phyloP scores from a whole-genome alignment of 345 rosid species.

The Sonneratia alba region DNA sequence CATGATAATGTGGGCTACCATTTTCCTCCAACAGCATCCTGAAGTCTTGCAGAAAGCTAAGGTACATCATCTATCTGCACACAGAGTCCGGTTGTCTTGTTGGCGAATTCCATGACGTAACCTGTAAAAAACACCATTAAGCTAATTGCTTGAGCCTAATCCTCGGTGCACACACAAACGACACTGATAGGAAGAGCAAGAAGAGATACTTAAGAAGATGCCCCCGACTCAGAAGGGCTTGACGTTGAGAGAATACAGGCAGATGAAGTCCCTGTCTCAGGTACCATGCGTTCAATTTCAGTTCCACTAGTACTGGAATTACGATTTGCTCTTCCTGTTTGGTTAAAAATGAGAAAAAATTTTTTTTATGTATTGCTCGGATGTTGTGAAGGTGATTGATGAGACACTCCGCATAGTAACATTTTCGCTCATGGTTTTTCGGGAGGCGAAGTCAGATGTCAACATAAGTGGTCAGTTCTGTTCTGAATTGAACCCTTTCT shows the following conservation, averaged over 20 bases:
- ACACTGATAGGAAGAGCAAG: conserved; percentile 53
- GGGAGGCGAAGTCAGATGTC: conserved; percentile 61
- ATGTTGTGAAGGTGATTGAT: conserved; percentile 50
- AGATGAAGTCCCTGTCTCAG: conserved; percentile 65
- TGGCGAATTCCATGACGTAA: not conserved
- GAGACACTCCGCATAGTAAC: conserved; percentile 72
- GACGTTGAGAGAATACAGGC: conserved; percentile 59
- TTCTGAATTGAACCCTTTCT: not conserved
- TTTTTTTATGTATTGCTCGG: not conserved
- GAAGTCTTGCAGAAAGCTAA: conserved; percentile 50
- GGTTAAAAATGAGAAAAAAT: not conserved
- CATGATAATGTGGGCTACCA: conserved; percentile 66
- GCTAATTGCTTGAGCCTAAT: not conserved
- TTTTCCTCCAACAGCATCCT: conserved; percentile 64
- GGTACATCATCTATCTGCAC: conserved; percentile 17
- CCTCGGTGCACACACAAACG: not conserved
- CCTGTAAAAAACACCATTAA: not conserved
- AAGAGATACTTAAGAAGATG: conserved; percentile 35
- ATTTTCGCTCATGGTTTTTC: conserved; percentile 60
- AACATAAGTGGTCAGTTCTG: conserved; percentile 37
- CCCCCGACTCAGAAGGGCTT: conserved; percentile 34
- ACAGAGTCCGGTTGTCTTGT: not conserved
- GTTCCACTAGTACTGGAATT: not conserved
- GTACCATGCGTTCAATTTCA: conserved; percentile 12
- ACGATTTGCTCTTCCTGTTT: not conserved